Percentiles rank a stretch among this genome's conserved stretches.
phyloP scores from a whole-genome alignment of 1,284 basidiomycete genomes.

The Naganishia sp. region DNA sequence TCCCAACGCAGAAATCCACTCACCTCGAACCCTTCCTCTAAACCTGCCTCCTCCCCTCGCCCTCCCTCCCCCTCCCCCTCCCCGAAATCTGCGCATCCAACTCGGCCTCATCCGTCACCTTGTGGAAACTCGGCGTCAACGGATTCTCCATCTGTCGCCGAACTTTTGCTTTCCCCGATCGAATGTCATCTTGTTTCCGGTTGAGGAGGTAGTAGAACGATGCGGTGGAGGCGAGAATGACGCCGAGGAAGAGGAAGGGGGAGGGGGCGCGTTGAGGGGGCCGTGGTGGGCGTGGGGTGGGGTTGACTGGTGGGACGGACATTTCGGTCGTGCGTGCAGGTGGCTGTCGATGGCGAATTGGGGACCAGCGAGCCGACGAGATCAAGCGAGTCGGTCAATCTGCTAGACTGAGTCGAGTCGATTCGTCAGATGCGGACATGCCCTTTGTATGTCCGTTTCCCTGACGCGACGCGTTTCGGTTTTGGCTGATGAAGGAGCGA shows the following conservation, averaged over 20 bases:
- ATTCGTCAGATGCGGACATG: slow-evolving; percentile 6
- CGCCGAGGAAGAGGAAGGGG: slow-evolving; percentile 15
- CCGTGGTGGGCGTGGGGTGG: slow-evolving; percentile 8
- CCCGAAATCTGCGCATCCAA: slow-evolving; percentile 8
- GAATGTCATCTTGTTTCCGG: slow-evolving; percentile 24
- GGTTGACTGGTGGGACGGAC: slow-evolving; percentile 7
- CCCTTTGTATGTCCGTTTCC: background rate
- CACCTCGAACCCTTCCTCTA: slow-evolving; percentile 3
- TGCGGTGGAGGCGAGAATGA: slow-evolving; percentile 18
- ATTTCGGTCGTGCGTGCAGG: background rate
- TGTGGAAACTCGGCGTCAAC: slow-evolving; percentile 6
- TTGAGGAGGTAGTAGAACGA: slow-evolving; percentile 23
- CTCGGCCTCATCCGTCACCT: slow-evolving; percentile 14
- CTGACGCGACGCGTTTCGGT: slow-evolving; percentile 22
- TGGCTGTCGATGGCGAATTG: too few species aligned
- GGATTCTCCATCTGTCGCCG: slow-evolving; percentile 25
- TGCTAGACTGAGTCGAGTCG: too few species aligned
- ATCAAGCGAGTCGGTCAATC: too few species aligned
- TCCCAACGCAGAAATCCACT: background rate
- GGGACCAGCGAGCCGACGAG: too few species aligned
- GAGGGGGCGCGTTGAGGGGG: slow-evolving; percentile 2
- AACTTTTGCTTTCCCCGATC: slow-evolving; percentile 5
- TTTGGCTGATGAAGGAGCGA: slow-evolving; percentile 28
- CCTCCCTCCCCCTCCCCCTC: background rate
- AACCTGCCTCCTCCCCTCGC: background rate